phyloP scores from a whole-genome alignment of 768 basidiomycete species.

The Floccularia luteovirens region DNA sequence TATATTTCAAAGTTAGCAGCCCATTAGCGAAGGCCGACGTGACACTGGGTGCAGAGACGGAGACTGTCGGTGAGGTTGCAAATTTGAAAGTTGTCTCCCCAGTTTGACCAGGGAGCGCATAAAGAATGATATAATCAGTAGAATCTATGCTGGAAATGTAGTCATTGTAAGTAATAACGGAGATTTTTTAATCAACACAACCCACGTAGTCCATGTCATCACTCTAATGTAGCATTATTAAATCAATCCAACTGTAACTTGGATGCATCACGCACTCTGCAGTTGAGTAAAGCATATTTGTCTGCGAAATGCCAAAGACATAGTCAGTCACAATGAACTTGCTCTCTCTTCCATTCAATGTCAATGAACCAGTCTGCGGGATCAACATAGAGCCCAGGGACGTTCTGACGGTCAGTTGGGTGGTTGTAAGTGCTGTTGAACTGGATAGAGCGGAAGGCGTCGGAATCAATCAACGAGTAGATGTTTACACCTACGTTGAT shows the following conservation, averaged over 20 bases:
- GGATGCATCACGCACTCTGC: conserved; percentile 28
- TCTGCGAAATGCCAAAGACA: conserved; percentile 26
- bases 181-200: background rate
- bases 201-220: conserved; percentile 49
- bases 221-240: conserved; percentile 22
- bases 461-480: background rate
- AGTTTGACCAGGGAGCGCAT: conserved; percentile 29
- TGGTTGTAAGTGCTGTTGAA: conserved; percentile 35
- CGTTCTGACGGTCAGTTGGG: conserved; percentile 33
- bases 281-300: conserved; percentile 35
- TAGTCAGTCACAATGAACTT: conserved; percentile 44
- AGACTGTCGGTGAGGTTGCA: conserved; percentile 14
- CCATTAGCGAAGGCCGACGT: conserved; percentile 24
- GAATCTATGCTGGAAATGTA: conserved; percentile 24
- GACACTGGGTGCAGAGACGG: conserved; percentile 22
- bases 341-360: conserved; percentile 39
- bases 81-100: conserved; percentile 38
- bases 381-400: conserved; percentile 28
- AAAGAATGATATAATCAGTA: conserved; percentile 35
- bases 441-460: conserved; percentile 11
- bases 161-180: background rate
- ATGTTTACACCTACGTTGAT: conserved; percentile 25
- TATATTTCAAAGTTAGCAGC: conserved; percentile 30
- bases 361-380: conserved; percentile 28
- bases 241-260: background rate